These are phyloP conservation scores for Apiotrichum sp. DNA, from an alignment of 1,284 basidiomycete species.

Conservation along the genomic window DNA sequence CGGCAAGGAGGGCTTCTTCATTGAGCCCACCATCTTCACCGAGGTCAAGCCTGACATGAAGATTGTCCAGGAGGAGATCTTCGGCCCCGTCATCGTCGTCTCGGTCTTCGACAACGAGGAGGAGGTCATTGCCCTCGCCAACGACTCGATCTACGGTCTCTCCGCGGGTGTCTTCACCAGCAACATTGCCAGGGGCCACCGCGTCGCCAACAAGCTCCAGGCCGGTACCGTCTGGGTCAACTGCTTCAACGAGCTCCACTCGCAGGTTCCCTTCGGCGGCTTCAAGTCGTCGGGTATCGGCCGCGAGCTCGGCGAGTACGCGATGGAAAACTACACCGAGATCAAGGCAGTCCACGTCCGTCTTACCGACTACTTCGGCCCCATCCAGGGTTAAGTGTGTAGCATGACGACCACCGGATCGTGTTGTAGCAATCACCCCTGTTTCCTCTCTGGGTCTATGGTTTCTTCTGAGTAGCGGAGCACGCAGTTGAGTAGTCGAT, in stretches of 20 bases:
- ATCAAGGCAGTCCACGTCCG: constrained; percentile 83
- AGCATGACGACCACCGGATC: no score
- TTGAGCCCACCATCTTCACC: constrained; percentile 70
- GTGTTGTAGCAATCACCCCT: neutral
- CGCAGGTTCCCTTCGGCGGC: constrained; percentile 74
- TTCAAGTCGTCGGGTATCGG: constrained; percentile 55
- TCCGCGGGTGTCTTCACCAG: constrained; percentile 80
- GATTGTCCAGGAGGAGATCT: constrained; percentile 87
- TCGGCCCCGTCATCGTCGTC: constrained; percentile 61
- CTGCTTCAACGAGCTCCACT: constrained; percentile 62
- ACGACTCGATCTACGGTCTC: constrained; percentile 79
- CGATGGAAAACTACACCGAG: constrained; percentile 58
- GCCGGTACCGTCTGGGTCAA: constrained; percentile 67
- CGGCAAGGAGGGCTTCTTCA: constrained; percentile 59
- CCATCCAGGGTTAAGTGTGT: neutral
- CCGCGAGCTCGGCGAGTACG: constrained; percentile 61
- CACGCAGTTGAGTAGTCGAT: neutral
- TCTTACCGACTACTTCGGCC: constrained; percentile 21
- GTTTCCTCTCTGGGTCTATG: neutral
- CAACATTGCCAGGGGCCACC: constrained; percentile 68
- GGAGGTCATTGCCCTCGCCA: constrained; percentile 71
- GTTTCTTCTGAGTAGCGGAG: neutral
- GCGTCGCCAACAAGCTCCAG: constrained; percentile 67
- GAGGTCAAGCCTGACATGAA: constrained; percentile 70
- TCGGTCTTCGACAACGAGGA: constrained; percentile 66